Base-by-base conservation (phyloP, 2,329 filamentous ascomycete genomes). In the Colletotrichum plurivorum region DNA sequence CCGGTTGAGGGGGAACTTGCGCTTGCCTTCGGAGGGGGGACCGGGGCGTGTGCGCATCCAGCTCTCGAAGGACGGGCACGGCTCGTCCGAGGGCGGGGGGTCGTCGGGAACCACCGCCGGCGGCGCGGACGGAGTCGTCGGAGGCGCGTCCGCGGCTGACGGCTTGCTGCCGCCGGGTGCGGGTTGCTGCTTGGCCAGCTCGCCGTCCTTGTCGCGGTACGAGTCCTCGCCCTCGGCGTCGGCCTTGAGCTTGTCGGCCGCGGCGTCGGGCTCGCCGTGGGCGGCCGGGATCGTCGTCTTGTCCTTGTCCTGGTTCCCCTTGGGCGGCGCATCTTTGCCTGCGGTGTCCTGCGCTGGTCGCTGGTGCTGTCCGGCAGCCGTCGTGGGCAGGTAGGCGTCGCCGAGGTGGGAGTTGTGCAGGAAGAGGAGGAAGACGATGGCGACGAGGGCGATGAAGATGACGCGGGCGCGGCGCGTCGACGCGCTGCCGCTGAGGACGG, bases 1-100 rank as follows among this genome's bases (percentile, higher is more conserved):
- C 36, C 95, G 88, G 83, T 96, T 94, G 78, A 88, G 96, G 1
- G 94, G 93, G 15, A 97, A 89, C 64, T 88, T 84, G 77, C 95
- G 88, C 8, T 89, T 90, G 15, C 95, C 95, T 18, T 87, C 81
- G 72, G 93, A 97, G 15, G 12, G 4, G 4, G 65, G 68, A 2
- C 68, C 68, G 55, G 68, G 68, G 18, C 65, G 58, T 27, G 31
- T 46, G 31, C 68, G 55, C 68, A 70, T 63, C 68, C 58, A 68
- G 41, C 20, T 53, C 52, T 70, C 63, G 9, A 57, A 70, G 4
- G 67, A 57, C 10, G 39, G 55, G 4, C 67, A 58, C 36, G 52
- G 52, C 53, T 49, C 61, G n/a, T 43, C 27, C 1, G 58, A 57
- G 0, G 45, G 22, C 13, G 56, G 52, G 18, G 63, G 55, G 9